Percentiles rank a stretch among this genome's conserved stretches.
phyloP scores from a whole-genome alignment of 2,329 filamentous ascomycete genomes.

The Phyllosticta capitalensis region DNA sequence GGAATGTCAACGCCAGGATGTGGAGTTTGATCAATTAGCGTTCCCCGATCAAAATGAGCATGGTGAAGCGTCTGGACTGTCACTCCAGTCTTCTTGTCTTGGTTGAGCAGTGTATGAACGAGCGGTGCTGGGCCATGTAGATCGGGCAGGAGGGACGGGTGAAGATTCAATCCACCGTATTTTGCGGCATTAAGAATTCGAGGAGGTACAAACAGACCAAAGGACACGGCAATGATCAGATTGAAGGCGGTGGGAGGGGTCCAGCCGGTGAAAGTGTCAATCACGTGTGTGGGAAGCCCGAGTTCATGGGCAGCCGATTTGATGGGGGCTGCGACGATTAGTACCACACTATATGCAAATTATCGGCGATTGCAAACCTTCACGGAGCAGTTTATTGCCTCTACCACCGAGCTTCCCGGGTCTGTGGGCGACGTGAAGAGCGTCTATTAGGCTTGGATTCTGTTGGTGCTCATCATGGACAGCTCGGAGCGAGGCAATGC shows the following conservation, averaged over 20 bases:
- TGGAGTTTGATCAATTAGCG: slow-evolving; percentile 58
- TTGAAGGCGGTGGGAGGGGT: slow-evolving; percentile 47
- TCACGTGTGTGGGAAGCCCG: slow-evolving; percentile 58
- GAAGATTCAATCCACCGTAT: slow-evolving; percentile 87
- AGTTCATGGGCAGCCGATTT: slow-evolving; percentile 52
- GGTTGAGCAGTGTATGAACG: slow-evolving; percentile 67
- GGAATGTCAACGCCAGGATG: slow-evolving; percentile 45
- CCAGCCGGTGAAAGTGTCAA: slow-evolving; percentile 79
- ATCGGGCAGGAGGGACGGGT: slow-evolving; percentile 83
- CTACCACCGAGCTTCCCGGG: slow-evolving; percentile 71
- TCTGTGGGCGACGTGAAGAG: slow-evolving; percentile 77
- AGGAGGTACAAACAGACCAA: slow-evolving; percentile 78
- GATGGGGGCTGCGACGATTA: slow-evolving; percentile 54
- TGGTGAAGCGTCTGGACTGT: slow-evolving; percentile 80
- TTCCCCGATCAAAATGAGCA: slow-evolving; percentile 66
- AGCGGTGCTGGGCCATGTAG: slow-evolving; percentile 80
- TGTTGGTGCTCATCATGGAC: slow-evolving; percentile 50
- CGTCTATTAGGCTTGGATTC: slow-evolving; percentile 36
- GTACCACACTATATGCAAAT: slow-evolving; percentile 4
- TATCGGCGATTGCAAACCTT: slow-evolving; percentile 43
- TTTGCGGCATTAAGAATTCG: slow-evolving; percentile 59
- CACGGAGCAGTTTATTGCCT: slow-evolving; percentile 56
- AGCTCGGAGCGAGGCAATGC: slow-evolving; percentile 64
- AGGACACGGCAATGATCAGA: slow-evolving; percentile 85
- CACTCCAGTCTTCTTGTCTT: slow-evolving; percentile 57